A percentile compares a stretch with the other conserved stretches of the same genome.
Evolutionary conservation across 2,329 filamentous ascomycete species (phyloP).

Genomic region (Colletotrichum sp.): DNA sequence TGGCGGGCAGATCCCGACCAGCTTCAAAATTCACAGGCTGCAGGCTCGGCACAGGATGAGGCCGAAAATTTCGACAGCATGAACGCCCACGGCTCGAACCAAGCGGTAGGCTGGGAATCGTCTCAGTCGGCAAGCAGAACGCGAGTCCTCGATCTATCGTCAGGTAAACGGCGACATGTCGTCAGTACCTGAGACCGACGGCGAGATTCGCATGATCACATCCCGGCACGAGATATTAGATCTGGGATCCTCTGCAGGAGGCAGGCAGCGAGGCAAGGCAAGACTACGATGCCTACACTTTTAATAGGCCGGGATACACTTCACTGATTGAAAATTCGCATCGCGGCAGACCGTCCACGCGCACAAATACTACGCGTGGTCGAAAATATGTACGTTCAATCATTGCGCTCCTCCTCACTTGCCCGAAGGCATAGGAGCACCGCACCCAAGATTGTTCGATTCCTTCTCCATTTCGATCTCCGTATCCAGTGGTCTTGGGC

Average conservation of each 20-base stretch:
- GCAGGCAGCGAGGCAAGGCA: neutral
- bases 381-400: constrained; percentile 58
- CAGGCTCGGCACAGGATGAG: neutral
- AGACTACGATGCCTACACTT: neutral
- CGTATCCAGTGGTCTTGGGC: constrained; percentile 55
- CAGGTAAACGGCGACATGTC: no score
- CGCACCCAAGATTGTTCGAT: constrained; percentile 65
- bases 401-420: constrained; percentile 63
- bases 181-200: no score
- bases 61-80: neutral
- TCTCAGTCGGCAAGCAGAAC: neutral
- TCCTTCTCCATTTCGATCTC: constrained; percentile 59
- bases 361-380: neutral
- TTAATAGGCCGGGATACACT: neutral
- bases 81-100: neutral
- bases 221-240: accelerated
- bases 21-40: no score
- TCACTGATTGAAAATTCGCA: neutral
- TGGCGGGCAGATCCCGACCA: neutral
- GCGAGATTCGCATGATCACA: no score
- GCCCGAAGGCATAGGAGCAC: constrained; percentile 52
- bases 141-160: no score
- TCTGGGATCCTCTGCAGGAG: accelerated
- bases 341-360: neutral
- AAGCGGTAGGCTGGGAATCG: neutral